A percentile compares a stretch with the other conserved stretches of the same genome.
Conservation (phyloP, 805 yeast species). For the Metschnikowia aberdeeniae region DNA sequence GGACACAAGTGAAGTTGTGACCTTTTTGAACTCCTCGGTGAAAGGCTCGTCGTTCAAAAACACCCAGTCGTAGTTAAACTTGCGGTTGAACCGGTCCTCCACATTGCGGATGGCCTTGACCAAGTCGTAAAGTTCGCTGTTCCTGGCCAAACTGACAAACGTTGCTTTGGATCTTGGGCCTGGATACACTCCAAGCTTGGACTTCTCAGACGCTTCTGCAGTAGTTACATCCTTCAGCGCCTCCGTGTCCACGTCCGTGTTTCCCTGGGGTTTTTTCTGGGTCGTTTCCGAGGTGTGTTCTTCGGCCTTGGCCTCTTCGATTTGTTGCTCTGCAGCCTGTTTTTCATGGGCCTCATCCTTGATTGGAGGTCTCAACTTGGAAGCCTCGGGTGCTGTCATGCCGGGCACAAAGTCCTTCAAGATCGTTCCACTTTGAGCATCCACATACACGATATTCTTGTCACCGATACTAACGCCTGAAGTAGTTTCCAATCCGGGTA, state of each 20-base stretch:
- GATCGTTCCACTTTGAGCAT: conserved; percentile 13
- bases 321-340: conserved; percentile 11
- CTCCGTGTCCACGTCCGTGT: background rate
- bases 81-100: conserved; percentile 84
- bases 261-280: background rate
- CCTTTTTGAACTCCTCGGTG: conserved; percentile 70
- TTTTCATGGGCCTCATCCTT: conserved; percentile 9
- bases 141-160: conserved; percentile 73
- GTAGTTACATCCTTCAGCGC: background rate
- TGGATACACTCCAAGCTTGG: conserved; percentile 1
- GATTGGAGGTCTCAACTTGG: background rate
- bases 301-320: background rate
- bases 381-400: background rate
- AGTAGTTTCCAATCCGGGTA: background rate
- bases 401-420: conserved; percentile 7
- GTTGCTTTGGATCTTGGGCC: conserved; percentile 15
- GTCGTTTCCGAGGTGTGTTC: too few species aligned
- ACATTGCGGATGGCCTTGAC: conserved; percentile 66
- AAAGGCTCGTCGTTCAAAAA: conserved; percentile 87
- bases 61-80: conserved; percentile 90
- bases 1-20: conserved; percentile 63
- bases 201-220: background rate
- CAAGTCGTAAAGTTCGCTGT: conserved; percentile 61
- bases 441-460: conserved; percentile 15
- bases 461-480: background rate